Evolutionary conservation across 495 filamentous ascomycete species (phyloP).

Genomic region (Apodospora peruviana): DNA sequence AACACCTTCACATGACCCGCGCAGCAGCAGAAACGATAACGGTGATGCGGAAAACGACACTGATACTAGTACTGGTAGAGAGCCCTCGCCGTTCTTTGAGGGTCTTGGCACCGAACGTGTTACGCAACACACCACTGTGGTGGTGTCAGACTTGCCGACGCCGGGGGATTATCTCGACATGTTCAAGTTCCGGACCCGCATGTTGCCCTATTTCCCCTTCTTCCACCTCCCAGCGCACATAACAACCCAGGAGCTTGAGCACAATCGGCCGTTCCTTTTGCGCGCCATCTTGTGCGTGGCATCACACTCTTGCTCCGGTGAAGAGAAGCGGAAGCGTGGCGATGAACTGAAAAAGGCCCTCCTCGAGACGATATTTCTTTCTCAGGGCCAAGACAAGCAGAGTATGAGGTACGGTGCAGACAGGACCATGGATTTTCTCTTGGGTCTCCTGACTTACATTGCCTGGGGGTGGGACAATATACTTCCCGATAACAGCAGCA

Average conservation of each 20-base stretch:
- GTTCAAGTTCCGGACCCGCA: conserved; percentile 37
- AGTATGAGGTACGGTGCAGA: conserved; percentile 6
- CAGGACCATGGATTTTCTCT: conserved; percentile 46
- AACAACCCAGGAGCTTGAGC: conserved; percentile 37
- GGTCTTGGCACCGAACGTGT: too few species aligned
- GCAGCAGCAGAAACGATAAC: too few species aligned
- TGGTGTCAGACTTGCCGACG: too few species aligned
- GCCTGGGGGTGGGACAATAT: conserved; percentile 31
- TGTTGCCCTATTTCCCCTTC: conserved; percentile 40
- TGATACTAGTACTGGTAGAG: not conserved
- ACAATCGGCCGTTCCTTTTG: conserved; percentile 44
- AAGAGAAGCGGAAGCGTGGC: too few species aligned
- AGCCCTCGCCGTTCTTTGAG: too few species aligned
- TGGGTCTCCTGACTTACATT: conserved; percentile 42
- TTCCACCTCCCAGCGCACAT: conserved; percentile 33
- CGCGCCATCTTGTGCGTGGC: conserved; percentile 43
- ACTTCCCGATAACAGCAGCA: conserved; percentile 11
- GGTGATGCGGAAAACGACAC: not conserved
- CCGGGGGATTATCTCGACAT: conserved; percentile 31
- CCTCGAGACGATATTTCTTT: conserved; percentile 32
- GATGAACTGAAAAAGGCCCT: conserved; percentile 35
- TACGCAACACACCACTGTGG: too few species aligned
- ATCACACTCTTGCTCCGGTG: too few species aligned
- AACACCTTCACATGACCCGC: too few species aligned
- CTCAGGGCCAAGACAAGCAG: conserved; percentile 11